phyloP scores from a whole-genome alignment of 495 filamentous ascomycete genomes.

The Ascobolus immersus region DNA sequence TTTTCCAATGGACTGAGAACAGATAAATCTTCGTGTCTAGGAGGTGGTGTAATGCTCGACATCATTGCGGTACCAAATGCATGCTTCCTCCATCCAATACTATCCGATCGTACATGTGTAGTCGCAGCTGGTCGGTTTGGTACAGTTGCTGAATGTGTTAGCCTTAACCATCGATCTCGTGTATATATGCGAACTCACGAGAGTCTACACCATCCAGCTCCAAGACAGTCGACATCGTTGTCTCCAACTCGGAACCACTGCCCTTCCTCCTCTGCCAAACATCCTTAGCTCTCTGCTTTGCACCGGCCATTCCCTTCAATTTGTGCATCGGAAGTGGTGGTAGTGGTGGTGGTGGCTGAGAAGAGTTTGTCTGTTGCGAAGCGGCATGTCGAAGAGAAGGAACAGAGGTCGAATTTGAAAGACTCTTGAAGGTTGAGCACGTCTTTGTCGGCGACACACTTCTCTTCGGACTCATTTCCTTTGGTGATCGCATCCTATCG shows the following conservation, averaged over 20 bases:
- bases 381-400: too few relatives aligned
- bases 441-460: too few relatives aligned
- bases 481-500: too few relatives aligned
- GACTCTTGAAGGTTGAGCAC: too few relatives aligned
- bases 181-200: constrained; percentile 27
- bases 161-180: constrained; percentile 14
- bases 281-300: constrained; percentile 12
- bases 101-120: constrained; percentile 35
- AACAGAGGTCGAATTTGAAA: too few relatives aligned
- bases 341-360: too few relatives aligned
- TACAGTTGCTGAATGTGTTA: constrained; percentile 33
- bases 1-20: constrained; percentile 8
- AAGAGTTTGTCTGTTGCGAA: too few relatives aligned
- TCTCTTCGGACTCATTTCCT: too few relatives aligned
- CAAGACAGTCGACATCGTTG: constrained; percentile 37
- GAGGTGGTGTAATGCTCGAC: constrained; percentile 4
- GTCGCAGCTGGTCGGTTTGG: constrained; percentile 34
- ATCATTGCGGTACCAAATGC: constrained; percentile 18
- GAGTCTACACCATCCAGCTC: constrained; percentile 46
- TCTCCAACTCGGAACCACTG: constrained; percentile 36
- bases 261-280: constrained; percentile 27
- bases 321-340: too few relatives aligned
- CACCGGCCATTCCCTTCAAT: constrained; percentile 4
- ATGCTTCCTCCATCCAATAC: constrained; percentile 22
- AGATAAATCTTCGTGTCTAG: not conserved